Base-by-base conservation (phyloP, 2,329 filamentous ascomycete species). In the Periconia sp. region DNA sequence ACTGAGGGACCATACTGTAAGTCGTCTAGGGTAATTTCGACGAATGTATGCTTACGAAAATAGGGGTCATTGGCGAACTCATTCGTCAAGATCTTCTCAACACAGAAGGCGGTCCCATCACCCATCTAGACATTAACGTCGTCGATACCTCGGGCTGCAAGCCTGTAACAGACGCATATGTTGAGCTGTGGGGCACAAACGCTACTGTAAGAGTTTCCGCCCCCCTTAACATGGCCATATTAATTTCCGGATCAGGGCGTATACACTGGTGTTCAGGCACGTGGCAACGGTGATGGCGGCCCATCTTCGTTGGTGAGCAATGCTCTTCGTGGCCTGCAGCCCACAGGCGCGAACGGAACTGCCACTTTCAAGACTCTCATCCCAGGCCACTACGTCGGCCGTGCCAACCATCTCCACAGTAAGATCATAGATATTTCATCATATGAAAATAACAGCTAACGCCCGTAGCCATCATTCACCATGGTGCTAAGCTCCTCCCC, bases 121-220 rank as follows among this genome's bases (percentile, higher is more conserved):
- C 79, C 24, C 71, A 74, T n/a, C 54, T 81, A 15, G 78, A 80
- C 55, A 70, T 79, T 50, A 79, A 81, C 59, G 66, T 82, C 21
- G 69, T 82, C 33, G 78, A 82, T 50, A 73, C 78, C 16, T 65
- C 72, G 12, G 78, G 75, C 4, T 83, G 80, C 66, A 67, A 78
- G 57, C 74, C 76, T 9, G 70, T 81, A 2, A 68, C 73, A 2
- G 65, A 77, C 47, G 71, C 75, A 8, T 78, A 73, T 37, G 59
- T 82, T 12, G 79, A 82, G 54, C 73, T 81, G 48, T 82, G 79
- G 79, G 59, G 62, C 29, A 35, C 34, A 36, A 66, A 66, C 32
- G 41, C 54, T 10, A 61, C 56, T 31, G 62, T 57, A 52, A 45
- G 52, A 16, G 16, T 36, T 28, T 1, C 16, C 35, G 5, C 17